Conservation (phyloP, 495 filamentous ascomycete species). For the Penicillium subrubescens region DNA sequence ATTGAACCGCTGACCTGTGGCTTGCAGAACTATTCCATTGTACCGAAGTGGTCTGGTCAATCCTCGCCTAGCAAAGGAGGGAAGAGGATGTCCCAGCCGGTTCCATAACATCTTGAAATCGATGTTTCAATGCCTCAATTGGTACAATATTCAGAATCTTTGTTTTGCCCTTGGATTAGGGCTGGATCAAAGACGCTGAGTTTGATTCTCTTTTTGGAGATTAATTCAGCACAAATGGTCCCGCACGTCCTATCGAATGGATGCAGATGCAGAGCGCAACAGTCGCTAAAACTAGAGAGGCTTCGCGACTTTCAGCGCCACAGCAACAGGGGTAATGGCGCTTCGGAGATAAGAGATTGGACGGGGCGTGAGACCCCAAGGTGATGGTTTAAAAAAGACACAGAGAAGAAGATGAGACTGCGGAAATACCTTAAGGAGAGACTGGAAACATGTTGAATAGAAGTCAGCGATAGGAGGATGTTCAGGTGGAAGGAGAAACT, state of each 20-base stretch:
- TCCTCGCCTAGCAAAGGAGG: constrained; percentile 24
- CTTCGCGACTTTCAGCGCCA: constrained; percentile 13
- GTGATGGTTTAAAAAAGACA: background rate
- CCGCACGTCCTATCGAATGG: constrained; percentile 4
- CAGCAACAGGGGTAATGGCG: constrained; percentile 22
- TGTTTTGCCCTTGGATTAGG: background rate
- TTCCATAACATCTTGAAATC: constrained; percentile 25
- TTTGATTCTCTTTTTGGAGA: background rate
- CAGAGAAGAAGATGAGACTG: constrained; percentile 2
- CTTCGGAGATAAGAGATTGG: constrained; percentile 14
- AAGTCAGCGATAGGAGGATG: background rate
- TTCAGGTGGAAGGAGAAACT: constrained; percentile 12
- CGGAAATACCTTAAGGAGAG: constrained; percentile 16
- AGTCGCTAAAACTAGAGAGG: constrained; percentile 7
- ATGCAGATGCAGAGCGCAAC: constrained; percentile 17
- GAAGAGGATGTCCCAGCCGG: constrained; percentile 26
- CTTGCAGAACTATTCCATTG: constrained; percentile 7
- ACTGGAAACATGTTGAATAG: constrained; percentile 11
- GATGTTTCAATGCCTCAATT: background rate
- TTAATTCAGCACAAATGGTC: background rate
- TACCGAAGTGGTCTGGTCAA: constrained; percentile 18
- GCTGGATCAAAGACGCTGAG: background rate
- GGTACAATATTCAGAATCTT: background rate
- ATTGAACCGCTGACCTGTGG: constrained; percentile 30
- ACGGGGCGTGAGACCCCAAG: constrained; percentile 11